Evolutionary conservation across 2,329 filamentous ascomycete genomes (phyloP).

Genomic region (Escovopsis weberi): DNA sequence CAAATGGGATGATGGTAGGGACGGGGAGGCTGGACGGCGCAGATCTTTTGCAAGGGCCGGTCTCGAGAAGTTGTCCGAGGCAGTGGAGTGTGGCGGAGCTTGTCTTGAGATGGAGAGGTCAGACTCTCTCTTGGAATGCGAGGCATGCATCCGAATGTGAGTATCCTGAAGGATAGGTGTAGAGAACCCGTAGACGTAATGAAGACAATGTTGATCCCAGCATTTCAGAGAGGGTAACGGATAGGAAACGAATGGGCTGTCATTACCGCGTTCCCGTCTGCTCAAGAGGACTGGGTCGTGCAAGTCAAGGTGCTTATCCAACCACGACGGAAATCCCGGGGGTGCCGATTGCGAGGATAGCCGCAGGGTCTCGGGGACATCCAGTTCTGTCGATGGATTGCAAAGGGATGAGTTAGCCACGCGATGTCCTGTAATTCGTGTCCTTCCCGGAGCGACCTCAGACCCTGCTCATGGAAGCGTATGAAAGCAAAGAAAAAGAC

Average conservation of each 20-base stretch:
- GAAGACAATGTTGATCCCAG: conserved; percentile 37
- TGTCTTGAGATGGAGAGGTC: conserved; percentile 22
- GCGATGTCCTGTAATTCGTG: not conserved
- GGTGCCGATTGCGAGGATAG: conserved; percentile 22
- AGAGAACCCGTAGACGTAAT: conserved; percentile 44
- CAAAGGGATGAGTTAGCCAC: conserved; percentile 1
- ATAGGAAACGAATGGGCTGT: conserved; percentile 1
- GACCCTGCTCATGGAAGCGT: conserved; percentile 1
- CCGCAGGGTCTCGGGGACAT: conserved; percentile 17
- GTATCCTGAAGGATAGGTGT: conserved; percentile 35
- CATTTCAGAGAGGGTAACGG: conserved; percentile 32
- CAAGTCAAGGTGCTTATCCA: conserved; percentile 34
- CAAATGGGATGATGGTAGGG: conserved; percentile 12
- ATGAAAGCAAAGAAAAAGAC: too few species aligned
- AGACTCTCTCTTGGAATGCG: conserved; percentile 27
- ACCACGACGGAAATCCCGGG: conserved; percentile 34
- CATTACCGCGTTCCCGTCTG: conserved; percentile 2
- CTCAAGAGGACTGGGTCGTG: conserved; percentile 32
- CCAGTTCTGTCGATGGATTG: conserved; percentile 13
- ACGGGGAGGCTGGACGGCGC: conserved; percentile 14
- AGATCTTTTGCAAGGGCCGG: conserved; percentile 22
- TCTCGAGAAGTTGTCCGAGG: conserved; percentile 2
- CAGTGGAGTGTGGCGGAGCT: conserved; percentile 2
- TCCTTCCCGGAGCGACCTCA: not conserved
- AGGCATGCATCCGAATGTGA: conserved; percentile 32